Conservation (phyloP, 441 rosid species). For the Isatis lusitanica region DNA sequence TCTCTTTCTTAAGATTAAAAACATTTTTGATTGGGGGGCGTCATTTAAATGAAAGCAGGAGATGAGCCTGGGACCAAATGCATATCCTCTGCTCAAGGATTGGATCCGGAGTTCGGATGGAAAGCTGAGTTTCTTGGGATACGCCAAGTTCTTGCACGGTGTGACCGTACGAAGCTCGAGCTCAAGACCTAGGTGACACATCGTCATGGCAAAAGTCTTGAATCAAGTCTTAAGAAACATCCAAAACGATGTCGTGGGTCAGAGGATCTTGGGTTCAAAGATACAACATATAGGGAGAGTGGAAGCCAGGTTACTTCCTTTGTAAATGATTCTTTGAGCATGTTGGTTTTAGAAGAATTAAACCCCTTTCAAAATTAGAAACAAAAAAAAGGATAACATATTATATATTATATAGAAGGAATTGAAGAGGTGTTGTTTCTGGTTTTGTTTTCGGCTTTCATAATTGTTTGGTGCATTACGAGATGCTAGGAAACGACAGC, state of each 20-base stretch:
- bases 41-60: conserved; percentile 39
- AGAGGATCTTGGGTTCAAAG: conserved; percentile 7
- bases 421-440: not conserved
- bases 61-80: conserved; percentile 48
- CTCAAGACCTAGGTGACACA: conserved; percentile 42
- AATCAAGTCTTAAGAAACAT: conserved; percentile 5
- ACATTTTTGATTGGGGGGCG: not conserved
- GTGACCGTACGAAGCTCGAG: conserved; percentile 53
- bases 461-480: not conserved
- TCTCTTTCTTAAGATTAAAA: not conserved
- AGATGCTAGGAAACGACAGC: not conserved
- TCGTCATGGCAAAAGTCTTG: not conserved
- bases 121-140: conserved; percentile 62
- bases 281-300: conserved; percentile 8
- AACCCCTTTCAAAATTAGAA: not conserved
- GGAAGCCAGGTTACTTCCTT: conserved; percentile 12
- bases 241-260: not conserved
- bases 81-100: conserved; percentile 49
- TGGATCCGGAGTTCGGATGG: conserved; percentile 58
- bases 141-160: conserved; percentile 63
- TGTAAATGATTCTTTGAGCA: conserved; percentile 36
- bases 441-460: not conserved
- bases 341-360: conserved; percentile 11
- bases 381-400: not conserved
- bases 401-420: conserved; percentile 22